Conservation (phyloP, 352 stramenopile species). For the Stramenopiles sp. region DNA sequence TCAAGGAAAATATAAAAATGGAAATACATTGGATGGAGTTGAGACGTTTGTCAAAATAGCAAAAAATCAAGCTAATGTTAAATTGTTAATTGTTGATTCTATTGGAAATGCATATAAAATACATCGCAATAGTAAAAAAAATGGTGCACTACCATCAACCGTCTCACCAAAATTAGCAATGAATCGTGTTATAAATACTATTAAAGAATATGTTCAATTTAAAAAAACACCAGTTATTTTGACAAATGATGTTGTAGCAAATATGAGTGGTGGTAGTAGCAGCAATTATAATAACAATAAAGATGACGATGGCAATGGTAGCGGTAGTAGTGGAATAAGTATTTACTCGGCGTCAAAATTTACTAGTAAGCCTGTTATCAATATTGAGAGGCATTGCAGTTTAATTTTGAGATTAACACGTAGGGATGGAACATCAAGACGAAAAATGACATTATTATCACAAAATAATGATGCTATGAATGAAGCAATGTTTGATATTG, state of each 20-base stretch:
- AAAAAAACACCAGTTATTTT: not conserved
- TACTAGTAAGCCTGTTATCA: not conserved
- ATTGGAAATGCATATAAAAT: not conserved
- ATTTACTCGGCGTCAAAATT: no score
- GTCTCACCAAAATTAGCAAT: not conserved
- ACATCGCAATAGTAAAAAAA: not conserved
- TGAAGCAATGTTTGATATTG: not conserved
- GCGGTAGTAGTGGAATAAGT: no score
- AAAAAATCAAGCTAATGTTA: not conserved
- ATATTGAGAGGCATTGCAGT: not conserved
- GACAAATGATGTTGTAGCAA: not conserved
- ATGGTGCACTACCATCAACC: not conserved
- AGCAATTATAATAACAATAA: no score
- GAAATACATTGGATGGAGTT: not conserved
- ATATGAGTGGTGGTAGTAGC: not conserved
- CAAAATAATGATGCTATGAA: not conserved
- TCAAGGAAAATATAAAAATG: not conserved
- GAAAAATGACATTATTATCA: not conserved
- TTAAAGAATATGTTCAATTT: not conserved
- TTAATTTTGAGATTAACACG: not conserved
- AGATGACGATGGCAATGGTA: no score
- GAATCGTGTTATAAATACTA: not conserved
- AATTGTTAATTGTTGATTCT: not conserved
- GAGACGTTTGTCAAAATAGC: not conserved
- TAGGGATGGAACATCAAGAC: not conserved